These are phyloP conservation scores for Candida insectalens DNA, from an alignment of 805 yeast genomes.

Conservation along the genomic window DNA sequence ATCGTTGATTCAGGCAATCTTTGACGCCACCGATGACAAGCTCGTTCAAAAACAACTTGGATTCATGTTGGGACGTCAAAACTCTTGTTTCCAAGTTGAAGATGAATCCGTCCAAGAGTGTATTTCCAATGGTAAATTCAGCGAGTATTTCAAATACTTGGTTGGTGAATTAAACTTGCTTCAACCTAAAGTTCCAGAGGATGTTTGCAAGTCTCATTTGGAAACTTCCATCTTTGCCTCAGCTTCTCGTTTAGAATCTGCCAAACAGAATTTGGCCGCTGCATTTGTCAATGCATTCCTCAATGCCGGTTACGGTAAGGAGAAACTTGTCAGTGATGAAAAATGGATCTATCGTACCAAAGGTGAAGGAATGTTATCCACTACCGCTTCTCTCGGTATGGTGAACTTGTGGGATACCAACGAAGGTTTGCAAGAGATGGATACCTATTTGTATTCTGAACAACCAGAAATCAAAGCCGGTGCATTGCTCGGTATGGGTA, in stretches of 20 bases:
- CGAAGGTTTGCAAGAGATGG: conserved; percentile 84
- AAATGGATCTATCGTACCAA: conserved; percentile 87
- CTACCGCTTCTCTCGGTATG: conserved; percentile 88
- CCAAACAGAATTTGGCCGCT: conserved; percentile 90
- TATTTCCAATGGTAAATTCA: conserved; percentile 67
- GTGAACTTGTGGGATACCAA: conserved; percentile 84
- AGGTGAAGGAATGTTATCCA: conserved; percentile 82
- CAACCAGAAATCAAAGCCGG: conserved; percentile 92
- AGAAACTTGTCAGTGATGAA: conserved; percentile 67
- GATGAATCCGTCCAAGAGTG: conserved; percentile 73
- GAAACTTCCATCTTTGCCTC: conserved; percentile 54
- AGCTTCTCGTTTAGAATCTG: conserved; percentile 65
- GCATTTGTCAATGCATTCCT: conserved; percentile 89
- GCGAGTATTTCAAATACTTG: conserved; percentile 71
- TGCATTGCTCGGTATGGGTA: conserved; percentile 91
- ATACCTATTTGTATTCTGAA: conserved; percentile 76
- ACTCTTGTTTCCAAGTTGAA: conserved; percentile 57
- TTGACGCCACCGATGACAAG: conserved; percentile 67
- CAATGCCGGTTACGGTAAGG: conserved; percentile 85
- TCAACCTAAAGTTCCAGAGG: conserved; percentile 91
- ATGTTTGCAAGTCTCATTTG: conserved; percentile 82
- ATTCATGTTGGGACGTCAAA: conserved; percentile 79
- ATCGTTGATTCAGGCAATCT: conserved; percentile 65
- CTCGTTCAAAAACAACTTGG: conserved; percentile 84
- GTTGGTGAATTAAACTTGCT: conserved; percentile 80